phyloP scores from a whole-genome alignment of 768 basidiomycete genomes.

The Asterophora lycoperdoides region DNA sequence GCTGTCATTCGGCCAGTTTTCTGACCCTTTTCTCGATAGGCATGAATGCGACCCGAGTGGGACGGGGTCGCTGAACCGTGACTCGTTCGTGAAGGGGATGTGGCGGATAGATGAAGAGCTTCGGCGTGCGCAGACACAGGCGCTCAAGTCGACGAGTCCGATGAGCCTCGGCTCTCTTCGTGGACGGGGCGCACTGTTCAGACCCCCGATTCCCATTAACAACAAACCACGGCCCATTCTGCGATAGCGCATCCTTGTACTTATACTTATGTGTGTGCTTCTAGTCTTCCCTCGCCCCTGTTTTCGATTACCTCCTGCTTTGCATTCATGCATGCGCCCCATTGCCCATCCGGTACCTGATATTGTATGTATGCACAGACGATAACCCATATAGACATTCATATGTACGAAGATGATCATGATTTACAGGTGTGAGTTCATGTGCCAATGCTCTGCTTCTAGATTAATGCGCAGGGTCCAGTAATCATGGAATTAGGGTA shows the following conservation, averaged over 20 bases:
- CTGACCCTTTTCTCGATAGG: conserved; percentile 36
- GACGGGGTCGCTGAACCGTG: conserved; percentile 57
- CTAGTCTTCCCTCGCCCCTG: background rate
- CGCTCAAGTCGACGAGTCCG: conserved; percentile 28
- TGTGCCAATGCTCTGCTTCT: background rate
- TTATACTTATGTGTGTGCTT: background rate
- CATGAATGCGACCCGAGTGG: conserved; percentile 59
- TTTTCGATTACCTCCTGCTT: background rate
- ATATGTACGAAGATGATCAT: background rate
- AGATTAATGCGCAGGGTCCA: background rate
- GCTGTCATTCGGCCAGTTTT: background rate
- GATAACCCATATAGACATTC: background rate
- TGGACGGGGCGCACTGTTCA: conserved; percentile 15
- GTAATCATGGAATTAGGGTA: conserved; percentile 13
- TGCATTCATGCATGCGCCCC: background rate
- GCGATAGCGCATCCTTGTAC: conserved; percentile 16
- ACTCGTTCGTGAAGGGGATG: conserved; percentile 73
- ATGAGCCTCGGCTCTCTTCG: conserved; percentile 21
- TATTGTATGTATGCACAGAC: background rate
- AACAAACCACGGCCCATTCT: conserved; percentile 26
- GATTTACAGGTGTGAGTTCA: background rate
- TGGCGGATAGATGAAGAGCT: conserved; percentile 86
- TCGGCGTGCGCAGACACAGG: conserved; percentile 47
- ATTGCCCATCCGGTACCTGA: too few relatives aligned
- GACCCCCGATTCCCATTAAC: conserved; percentile 14